Evolutionary conservation across 1,284 basidiomycete genomes (phyloP), one percentile per base, ranked within the genome.

Genomic region (Malassezia japonica): DNA sequence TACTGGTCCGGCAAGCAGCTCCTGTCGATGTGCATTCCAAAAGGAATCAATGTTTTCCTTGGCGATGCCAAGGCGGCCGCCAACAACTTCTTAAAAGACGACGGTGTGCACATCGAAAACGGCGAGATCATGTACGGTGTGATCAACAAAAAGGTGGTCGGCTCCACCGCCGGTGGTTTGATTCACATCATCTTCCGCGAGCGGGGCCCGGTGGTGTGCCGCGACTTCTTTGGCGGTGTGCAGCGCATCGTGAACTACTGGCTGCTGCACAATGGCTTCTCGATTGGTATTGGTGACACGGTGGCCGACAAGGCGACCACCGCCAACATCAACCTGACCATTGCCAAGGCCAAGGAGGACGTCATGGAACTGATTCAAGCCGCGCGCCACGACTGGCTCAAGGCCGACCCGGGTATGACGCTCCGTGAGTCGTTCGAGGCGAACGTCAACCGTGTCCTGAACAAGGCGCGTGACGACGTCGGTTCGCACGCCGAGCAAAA

Each of bases 1-100:
- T 78, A 95, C 45, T 99, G 94, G 94, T 89, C 90, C 0, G 92
- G 94, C 37, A 98, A 99, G 75, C 94, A 99, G 76, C 84, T 98
- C 39, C 77, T 98, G 33, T 87, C 85, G 60, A 80, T 98, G 81
- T 83, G 84, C 56, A 90, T 98, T 52, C 92, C 94, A 18, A 83
- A 85, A 28, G 94, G 94, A 52, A 92, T 98, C 78, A 98, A 99
- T 76, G 89, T 98, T 57, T 67, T 69, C 56, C 46, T 62, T 48
- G 68, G 67, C 36, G 60, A 62, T 54, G 62, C 64, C 39, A 61
- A 60, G 38, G 64, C 59, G 13, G 56, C 67, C 20, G 53, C 55
- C 31, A 71, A 60, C 50, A 70, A 69, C 55, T 71, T 70, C 46
- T 28, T 65, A 23, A 62, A 60, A 36, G 92, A 98, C 67, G 87